These are phyloP conservation scores for Fonsecaea monophora DNA, from an alignment of 2,329 filamentous ascomycete species.

Conservation along the genomic window DNA sequence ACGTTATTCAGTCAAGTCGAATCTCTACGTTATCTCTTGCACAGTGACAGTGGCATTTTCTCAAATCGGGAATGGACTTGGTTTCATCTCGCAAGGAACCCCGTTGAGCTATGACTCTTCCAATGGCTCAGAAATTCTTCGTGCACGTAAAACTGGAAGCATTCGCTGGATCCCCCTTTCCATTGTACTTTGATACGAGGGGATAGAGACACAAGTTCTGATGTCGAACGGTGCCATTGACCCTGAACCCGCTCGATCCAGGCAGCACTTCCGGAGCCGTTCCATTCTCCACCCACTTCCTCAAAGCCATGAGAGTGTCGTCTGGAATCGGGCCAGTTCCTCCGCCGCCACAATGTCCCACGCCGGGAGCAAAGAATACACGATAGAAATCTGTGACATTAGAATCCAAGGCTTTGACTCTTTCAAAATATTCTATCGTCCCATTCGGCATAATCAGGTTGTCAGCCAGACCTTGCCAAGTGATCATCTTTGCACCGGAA, in stretches of 20 bases:
- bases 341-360: conserved; percentile 16
- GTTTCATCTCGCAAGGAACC: not conserved
- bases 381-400: conserved; percentile 42
- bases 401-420: conserved; percentile 49
- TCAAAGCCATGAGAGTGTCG: conserved; percentile 47
- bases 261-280: conserved; percentile 48
- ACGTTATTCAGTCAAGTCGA: conserved; percentile 63
- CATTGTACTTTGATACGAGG: conserved; percentile 47
- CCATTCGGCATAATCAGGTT: conserved; percentile 47
- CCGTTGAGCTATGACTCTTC: not conserved
- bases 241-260: conserved; percentile 30
- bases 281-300: conserved; percentile 51
- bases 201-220: conserved; percentile 55
- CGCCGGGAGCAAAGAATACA: conserved; percentile 13
- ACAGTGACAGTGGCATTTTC: conserved; percentile 56
- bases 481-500: conserved; percentile 56
- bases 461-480: conserved; percentile 52
- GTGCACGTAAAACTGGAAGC: conserved; percentile 42
- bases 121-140: conserved; percentile 5
- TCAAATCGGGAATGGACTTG: not conserved
- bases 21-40: conserved; percentile 78
- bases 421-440: conserved; percentile 52
- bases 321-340: conserved; percentile 33
- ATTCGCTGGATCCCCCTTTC: conserved; percentile 44
- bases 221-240: conserved; percentile 8